A percentile compares a stretch with the other conserved stretches of the same genome.
These are phyloP conservation scores for Coriaria nepalensis DNA, from an alignment of 306 rosid species.

Conservation along the genomic window DNA sequence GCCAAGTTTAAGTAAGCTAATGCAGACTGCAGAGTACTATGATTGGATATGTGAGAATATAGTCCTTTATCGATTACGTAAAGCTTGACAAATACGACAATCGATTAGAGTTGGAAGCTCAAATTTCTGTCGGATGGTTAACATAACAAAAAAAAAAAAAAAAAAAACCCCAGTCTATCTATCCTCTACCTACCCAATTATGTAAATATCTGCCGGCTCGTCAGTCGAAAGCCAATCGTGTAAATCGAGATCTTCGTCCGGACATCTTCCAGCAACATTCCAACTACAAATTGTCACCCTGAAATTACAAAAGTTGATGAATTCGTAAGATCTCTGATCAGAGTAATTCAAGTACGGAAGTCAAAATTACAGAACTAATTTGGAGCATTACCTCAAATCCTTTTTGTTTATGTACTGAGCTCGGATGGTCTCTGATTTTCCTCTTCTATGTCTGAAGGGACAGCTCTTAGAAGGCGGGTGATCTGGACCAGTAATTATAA, in stretches of 20 bases:
- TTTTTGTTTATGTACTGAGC: conserved; percentile 83
- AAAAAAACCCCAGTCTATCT: too few species aligned
- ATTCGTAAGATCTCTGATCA: conserved; percentile 7
- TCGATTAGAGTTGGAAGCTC: too few species aligned
- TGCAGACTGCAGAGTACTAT: too few species aligned
- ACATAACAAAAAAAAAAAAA: too few species aligned
- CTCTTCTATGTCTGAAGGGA: conserved; percentile 56
- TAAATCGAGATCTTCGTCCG: conserved; percentile 58
- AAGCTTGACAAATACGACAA: too few species aligned
- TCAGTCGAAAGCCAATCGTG: conserved; percentile 71
- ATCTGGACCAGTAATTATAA: conserved; percentile 36
- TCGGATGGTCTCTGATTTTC: conserved; percentile 91
- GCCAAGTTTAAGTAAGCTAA: not conserved
- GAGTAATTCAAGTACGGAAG: conserved; percentile 7
- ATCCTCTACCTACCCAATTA: conserved; percentile 78
- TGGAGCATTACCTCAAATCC: conserved; percentile 64
- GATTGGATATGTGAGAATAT: too few species aligned
- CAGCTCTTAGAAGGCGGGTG: conserved; percentile 23
- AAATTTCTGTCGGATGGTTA: too few species aligned
- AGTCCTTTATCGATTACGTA: too few species aligned
- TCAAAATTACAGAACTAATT: conserved; percentile 10
- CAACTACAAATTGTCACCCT: conserved; percentile 80
- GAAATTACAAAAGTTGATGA: conserved; percentile 21
- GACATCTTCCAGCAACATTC: conserved; percentile 89
- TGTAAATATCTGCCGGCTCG: conserved; percentile 69